Conservation (phyloP, 2,329 filamentous ascomycete species). For the Arthroderma uncinatum region DNA sequence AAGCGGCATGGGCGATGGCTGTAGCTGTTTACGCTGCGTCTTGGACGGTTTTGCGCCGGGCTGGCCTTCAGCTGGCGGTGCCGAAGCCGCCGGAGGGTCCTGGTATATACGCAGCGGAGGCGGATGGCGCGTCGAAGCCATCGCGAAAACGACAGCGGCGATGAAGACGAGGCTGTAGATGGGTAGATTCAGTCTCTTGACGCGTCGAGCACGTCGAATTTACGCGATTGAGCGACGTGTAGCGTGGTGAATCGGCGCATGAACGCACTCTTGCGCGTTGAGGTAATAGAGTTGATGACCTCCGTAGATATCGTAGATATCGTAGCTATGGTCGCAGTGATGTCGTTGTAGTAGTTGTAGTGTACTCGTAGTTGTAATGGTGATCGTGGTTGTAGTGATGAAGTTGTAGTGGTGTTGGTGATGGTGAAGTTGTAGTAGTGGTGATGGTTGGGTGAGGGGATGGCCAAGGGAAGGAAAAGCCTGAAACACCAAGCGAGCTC, state of each 20-base stretch:
- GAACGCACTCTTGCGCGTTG: too few relatives aligned
- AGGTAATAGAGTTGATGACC: too few relatives aligned
- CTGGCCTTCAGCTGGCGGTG: conserved; percentile 17
- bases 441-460: not conserved
- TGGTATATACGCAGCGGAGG: conserved; percentile 49
- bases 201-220: conserved; percentile 19
- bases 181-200: conserved; percentile 18
- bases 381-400: too few relatives aligned
- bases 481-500: not conserved
- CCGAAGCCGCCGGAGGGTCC: conserved; percentile 35
- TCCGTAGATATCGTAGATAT: too few relatives aligned
- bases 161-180: conserved; percentile 9
- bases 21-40: conserved; percentile 33
- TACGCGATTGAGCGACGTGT: not conserved
- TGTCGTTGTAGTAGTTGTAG: not conserved
- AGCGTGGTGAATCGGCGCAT: not conserved
- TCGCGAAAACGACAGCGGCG: conserved; percentile 17
- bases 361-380: not conserved
- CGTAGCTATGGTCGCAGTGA: not conserved
- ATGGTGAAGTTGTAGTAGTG: not conserved
- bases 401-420: too few relatives aligned
- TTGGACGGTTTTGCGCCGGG: conserved; percentile 17
- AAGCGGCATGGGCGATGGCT: conserved; percentile 44
- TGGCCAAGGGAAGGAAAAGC: not conserved
- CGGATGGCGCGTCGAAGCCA: conserved; percentile 31